Evolutionary conservation across 2,329 filamentous ascomycete genomes (phyloP).

Genomic region (Thyridium curvatum): DNA sequence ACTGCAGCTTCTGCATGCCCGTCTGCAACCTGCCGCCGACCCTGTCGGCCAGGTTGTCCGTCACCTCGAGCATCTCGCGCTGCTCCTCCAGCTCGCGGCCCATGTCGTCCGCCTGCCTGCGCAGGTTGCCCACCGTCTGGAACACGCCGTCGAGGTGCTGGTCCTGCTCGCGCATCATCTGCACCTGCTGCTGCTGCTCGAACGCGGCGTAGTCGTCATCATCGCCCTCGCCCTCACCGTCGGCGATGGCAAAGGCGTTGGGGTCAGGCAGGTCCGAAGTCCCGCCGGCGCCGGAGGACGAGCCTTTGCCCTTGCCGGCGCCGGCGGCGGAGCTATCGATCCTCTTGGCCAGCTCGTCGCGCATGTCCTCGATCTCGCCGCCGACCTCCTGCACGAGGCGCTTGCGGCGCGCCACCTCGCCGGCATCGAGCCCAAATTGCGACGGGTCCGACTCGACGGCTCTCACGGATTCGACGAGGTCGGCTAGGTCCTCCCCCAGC

Average conservation of each 20-base stretch:
- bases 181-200: constrained; percentile 83
- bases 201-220: constrained; percentile 65
- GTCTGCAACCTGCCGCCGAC: constrained; percentile 80
- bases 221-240: constrained; percentile 35
- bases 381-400: constrained; percentile 85
- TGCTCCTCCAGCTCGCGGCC: constrained; percentile 95
- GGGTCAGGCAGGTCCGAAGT: constrained; percentile 42
- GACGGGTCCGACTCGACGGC: constrained; percentile 85
- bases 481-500: constrained; percentile 77
- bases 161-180: constrained; percentile 94
- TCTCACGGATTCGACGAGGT: constrained; percentile 80
- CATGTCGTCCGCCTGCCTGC: constrained; percentile 92
- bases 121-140: constrained; percentile 82
- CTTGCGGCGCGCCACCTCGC: constrained; percentile 75
- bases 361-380: constrained; percentile 84
- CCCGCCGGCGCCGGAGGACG: constrained; percentile 22
- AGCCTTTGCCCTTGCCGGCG: constrained; percentile 20
- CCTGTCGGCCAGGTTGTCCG: constrained; percentile 78
- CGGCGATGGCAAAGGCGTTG: constrained; percentile 52
- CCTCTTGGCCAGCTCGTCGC: constrained; percentile 65
- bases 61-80: constrained; percentile 76
- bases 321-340: constrained; percentile 30
- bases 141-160: constrained; percentile 89
- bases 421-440: constrained; percentile 75
- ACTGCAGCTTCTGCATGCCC: constrained; percentile 79